Base-by-base conservation (phyloP, 2,329 filamentous ascomycete genomes). In the Volutella citrinella region DNA sequence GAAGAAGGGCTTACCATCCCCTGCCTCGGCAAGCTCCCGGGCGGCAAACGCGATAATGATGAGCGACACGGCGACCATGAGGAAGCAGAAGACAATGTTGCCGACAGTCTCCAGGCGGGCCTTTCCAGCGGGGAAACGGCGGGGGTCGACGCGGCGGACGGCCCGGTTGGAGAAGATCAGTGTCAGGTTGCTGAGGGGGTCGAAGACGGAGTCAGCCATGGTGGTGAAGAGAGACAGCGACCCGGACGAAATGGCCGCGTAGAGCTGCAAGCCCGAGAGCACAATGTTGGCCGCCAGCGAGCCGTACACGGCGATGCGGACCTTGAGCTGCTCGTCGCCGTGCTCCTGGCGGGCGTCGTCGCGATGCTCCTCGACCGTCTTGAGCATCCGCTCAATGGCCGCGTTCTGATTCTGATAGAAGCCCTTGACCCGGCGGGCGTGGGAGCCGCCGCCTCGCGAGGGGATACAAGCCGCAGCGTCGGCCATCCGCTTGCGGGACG, bases 151-250 rank as follows among this genome's bases (percentile, higher is more conserved):
- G 33, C 79, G 81, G 51, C 84, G 85, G 47, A 96, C 88, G 30
- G 93, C 91, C 30, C 91, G 87, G 61, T 90, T 84, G 41, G 84
- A 88, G 22, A 95, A 63, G 38, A 97, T 88, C 11, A 97, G 74
- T 1, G 87, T 91, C 32, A 96, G 60, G 55, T 95, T 96, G 54
- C 85, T 91, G 54, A 94, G 58, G 8, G 89, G 93, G 57, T 97
- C 93, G 65, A 97, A 97, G 46, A 97, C 74, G 32, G 90, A 82
- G 63, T 98, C 93, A 12, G 90, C 91, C 86, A 95, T 95, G 44
- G 91, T 98, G 12, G 93, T 96, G 68, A 97, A 96, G 28, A 98
- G 80, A 6, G 91, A 95, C 21, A 97, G 76, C n/a, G 89, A 96
- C 28, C 84, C 81, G 0, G 90, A 95, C 1, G 85, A 79, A 27